Conservation (phyloP, 192 early-diverging fungal species). For the Umbelopsis sp. region DNA sequence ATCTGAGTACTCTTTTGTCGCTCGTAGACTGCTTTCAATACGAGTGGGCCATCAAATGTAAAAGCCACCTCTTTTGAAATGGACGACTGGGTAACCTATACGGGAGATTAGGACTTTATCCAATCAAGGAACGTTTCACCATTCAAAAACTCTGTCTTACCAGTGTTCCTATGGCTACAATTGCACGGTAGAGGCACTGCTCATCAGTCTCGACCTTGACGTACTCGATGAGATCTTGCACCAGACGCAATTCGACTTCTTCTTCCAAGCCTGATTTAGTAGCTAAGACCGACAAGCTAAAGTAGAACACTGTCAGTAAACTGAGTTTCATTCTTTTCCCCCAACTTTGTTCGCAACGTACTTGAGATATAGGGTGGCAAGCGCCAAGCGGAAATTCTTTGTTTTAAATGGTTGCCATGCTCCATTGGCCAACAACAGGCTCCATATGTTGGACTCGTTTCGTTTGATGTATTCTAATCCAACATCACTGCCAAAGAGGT, state of each 20-base stretch:
- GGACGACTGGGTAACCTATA: background rate
- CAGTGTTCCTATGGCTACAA: constrained; percentile 69
- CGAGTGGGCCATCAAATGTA: background rate
- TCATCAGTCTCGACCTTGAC: constrained; percentile 58
- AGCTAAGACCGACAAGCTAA: constrained; percentile 51
- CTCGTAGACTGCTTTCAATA: background rate
- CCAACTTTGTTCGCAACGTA: background rate
- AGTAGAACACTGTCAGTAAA: background rate
- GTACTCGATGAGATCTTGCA: constrained; percentile 52
- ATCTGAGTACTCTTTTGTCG: background rate
- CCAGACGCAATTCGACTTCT: constrained; percentile 54
- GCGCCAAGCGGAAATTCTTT: constrained; percentile 23
- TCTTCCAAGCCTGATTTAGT: constrained; percentile 37
- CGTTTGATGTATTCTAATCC: constrained; percentile 43
- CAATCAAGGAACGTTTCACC: background rate
- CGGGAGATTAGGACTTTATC: background rate
- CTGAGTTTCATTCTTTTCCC: background rate
- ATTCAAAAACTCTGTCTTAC: constrained; percentile 34
- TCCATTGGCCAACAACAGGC: constrained; percentile 34
- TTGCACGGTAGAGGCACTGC: constrained; percentile 59
- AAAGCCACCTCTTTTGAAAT: background rate
- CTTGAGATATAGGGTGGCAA: constrained; percentile 34
- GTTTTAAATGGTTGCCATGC: constrained; percentile 35
- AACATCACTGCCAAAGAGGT: constrained; percentile 62
- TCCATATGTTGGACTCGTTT: constrained; percentile 20